Evolutionary conservation across 345 rosid genomes (phyloP), one percentile per base, ranked within the genome.

Genomic region (Lepidium aucheri): DNA sequence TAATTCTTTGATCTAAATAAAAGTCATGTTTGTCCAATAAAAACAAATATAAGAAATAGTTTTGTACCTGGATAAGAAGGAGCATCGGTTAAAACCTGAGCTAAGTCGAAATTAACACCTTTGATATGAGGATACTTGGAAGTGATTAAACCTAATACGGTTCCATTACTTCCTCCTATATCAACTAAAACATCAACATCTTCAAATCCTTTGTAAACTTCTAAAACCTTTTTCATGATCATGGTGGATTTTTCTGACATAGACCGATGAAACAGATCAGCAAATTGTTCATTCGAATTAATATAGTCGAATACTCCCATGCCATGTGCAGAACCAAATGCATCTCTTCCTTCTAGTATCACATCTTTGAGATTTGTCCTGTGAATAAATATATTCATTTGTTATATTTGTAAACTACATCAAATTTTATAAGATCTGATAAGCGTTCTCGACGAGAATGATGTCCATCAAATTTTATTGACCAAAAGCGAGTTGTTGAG

Each of bases 121-220:
- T 67, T 72, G 2, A 82, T 79, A 3, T 72, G 65, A 42, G 83
- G 86, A 41, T 81, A 77, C 56, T 78, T 80, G 8, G 86, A 77
- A 26, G 77, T 62, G 28, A 87, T 70, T 39, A 75, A 53, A 49
- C 40, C 60, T 7, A 83, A 56, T 1, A 77, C 62, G 9, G 81
- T 72, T 6, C 90, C 92, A 28, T 46, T 72, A 24, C 92, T 83
- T 0, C 96, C 92, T 18, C 90, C 92, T 0, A 86, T 86, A 64
- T 88, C 90, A 0, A 84, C 92, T 2, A 84, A 22, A 1, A 69
- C 60, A 1, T 34, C 34, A 9, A 86, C 67, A 38, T 74, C 76
- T 6, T 78, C 82, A 14, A 88, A 83, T 4, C 96, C 90, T 3
- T 54, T 72, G 71, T 84, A 85, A 6, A 56, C 45, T 32, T 88